Evolutionary conservation across 257 asterid species (phyloP).

Genomic region (Penstemon barbatus): DNA sequence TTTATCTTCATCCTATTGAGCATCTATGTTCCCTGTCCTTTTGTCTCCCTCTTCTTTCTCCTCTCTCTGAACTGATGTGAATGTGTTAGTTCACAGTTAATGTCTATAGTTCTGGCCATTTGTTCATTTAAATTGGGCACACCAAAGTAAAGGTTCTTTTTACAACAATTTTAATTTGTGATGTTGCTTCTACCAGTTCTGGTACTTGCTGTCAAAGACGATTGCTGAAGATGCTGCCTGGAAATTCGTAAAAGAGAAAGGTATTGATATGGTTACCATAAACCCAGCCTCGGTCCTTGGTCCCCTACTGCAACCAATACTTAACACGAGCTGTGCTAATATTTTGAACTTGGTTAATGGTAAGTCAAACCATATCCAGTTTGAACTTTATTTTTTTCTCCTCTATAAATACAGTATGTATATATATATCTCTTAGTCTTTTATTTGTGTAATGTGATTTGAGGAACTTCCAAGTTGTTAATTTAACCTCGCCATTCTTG

Average conservation of each 20-base stretch:
- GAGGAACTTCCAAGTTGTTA: no score
- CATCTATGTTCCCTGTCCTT: no score
- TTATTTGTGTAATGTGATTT: background rate
- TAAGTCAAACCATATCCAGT: conserved; percentile 12
- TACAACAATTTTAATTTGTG: background rate
- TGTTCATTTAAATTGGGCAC: background rate
- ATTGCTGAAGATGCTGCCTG: conserved; percentile 71
- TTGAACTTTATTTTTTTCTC: background rate
- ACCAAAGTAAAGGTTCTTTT: background rate
- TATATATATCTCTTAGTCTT: no score
- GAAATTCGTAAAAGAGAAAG: conserved; percentile 61
- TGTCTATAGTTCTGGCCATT: no score
- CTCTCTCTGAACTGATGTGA: no score
- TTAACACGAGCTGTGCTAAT: conserved; percentile 54
- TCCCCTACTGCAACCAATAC: conserved; percentile 63
- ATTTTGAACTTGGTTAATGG: conserved; percentile 51
- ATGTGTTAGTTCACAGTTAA: no score
- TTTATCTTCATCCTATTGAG: no score
- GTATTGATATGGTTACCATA: conserved; percentile 52
- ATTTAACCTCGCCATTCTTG: background rate
- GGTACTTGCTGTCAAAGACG: conserved; percentile 79
- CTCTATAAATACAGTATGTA: background rate
- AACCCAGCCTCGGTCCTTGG: conserved; percentile 75
- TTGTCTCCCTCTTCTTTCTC: no score
- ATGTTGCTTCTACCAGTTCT: conserved; percentile 39